Percentiles rank a stretch among this genome's conserved stretches.
Conservation (phyloP, 176 grass and related monocot species). For the Eragrostis nindensis region DNA sequence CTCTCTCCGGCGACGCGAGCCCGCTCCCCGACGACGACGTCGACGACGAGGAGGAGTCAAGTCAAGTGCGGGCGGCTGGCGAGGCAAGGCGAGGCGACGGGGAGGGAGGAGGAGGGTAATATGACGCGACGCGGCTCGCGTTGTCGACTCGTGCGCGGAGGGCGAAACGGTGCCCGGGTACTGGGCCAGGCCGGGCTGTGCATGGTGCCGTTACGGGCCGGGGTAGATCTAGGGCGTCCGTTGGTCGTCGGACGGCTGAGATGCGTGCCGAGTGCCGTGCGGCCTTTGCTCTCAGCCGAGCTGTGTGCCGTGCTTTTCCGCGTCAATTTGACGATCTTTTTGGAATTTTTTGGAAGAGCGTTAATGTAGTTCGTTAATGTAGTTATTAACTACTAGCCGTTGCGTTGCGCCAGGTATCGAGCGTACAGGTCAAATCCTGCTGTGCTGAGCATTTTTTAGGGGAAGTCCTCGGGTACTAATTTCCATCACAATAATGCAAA, state of each 20-base stretch:
- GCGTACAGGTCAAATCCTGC: too few species aligned
- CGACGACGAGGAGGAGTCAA: neutral
- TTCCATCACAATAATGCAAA: too few species aligned
- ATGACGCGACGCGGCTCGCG: neutral
- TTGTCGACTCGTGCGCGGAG: neutral
- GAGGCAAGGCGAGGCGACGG: neutral
- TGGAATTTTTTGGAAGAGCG: neutral
- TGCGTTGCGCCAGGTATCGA: neutral
- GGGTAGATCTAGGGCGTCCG: neutral
- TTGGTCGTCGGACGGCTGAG: neutral
- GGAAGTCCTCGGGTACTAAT: too few species aligned
- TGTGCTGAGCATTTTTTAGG: too few species aligned
- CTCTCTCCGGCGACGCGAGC: neutral
- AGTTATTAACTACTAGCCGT: neutral
- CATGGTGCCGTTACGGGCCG: neutral
- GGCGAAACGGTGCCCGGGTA: neutral
- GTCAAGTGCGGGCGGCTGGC: slow-evolving; percentile 31
- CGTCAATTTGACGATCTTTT: neutral
- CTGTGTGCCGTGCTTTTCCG: neutral
- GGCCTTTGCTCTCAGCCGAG: neutral
- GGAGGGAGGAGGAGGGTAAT: neutral
- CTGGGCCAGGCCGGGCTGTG: neutral
- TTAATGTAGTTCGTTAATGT: neutral
- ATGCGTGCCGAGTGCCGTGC: neutral
- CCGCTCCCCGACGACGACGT: slow-evolving; percentile 18